Evolutionary conservation across 768 basidiomycete species (phyloP).

Genomic region (Terana coerulea): DNA sequence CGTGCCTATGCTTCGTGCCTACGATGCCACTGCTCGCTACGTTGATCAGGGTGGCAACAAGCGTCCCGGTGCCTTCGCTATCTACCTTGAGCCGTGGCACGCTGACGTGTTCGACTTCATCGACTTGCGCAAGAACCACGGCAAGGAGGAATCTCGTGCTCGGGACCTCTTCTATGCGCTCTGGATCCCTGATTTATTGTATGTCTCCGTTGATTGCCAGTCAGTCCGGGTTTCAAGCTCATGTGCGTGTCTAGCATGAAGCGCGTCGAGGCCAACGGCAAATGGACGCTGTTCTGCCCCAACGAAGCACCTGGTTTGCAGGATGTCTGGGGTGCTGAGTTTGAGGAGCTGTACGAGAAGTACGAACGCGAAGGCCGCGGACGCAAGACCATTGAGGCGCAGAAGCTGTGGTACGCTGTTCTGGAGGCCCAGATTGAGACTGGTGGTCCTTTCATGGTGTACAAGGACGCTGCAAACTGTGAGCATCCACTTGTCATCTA

Average conservation of each 20-base stretch:
- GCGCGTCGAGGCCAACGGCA: conserved; percentile 82
- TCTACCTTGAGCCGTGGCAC: conserved; percentile 99
- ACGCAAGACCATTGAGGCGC: conserved; percentile 82
- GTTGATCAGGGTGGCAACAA: conserved; percentile 99
- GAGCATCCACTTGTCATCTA: conserved; percentile 23
- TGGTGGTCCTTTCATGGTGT: conserved; percentile 98
- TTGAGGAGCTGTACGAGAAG: conserved; percentile 77
- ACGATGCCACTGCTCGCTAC: conserved; percentile 96
- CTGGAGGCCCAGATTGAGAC: conserved; percentile 98
- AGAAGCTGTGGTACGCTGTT: conserved; percentile 98
- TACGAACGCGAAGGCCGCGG: conserved; percentile 91
- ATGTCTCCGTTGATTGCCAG: conserved; percentile 26
- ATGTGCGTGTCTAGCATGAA: conserved; percentile 67
- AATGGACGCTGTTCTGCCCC: conserved; percentile 98
- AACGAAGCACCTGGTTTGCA: conserved; percentile 89
- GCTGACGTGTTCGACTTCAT: conserved; percentile 96
- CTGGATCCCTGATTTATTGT: conserved; percentile 98
- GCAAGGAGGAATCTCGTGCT: conserved; percentile 95
- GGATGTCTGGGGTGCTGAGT: conserved; percentile 88
- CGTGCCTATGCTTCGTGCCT: conserved; percentile 98
- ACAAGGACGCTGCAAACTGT: conserved; percentile 97
- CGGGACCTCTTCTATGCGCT: conserved; percentile 97
- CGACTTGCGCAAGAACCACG: conserved; percentile 97
- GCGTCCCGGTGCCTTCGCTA: conserved; percentile 96
- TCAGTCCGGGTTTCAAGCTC: conserved; percentile 3